phyloP scores from a whole-genome alignment of 345 rosid genomes.

The Hirschfeldia incana region DNA sequence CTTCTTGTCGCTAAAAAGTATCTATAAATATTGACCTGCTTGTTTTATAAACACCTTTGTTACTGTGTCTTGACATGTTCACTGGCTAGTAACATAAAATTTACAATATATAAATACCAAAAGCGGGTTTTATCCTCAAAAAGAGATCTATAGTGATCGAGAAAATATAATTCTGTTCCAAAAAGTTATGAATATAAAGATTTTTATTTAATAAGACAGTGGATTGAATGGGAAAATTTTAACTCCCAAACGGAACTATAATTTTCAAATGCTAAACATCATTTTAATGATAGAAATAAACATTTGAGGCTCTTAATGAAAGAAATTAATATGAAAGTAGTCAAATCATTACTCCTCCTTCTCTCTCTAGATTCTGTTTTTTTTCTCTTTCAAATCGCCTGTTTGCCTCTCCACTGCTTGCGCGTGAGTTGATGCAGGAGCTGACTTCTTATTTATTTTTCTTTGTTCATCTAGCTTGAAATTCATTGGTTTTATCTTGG shows the following conservation, averaged over 20 bases:
- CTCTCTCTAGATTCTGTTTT: too few relatives aligned
- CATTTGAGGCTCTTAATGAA: too few relatives aligned
- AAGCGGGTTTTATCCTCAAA: background rate
- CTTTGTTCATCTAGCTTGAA: background rate
- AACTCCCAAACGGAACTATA: background rate
- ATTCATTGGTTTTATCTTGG: background rate
- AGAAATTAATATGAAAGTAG: too few relatives aligned
- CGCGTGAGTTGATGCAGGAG: background rate
- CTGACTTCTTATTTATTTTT: background rate
- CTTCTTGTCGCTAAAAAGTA: background rate
- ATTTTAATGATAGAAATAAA: too few relatives aligned
- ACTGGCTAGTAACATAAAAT: too few relatives aligned
- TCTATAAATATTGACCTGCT: background rate
- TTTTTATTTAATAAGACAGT: background rate
- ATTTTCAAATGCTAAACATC: background rate
- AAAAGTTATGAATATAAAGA: too few relatives aligned
- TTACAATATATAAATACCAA: background rate
- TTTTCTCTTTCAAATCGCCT: too few relatives aligned
- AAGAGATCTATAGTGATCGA: background rate
- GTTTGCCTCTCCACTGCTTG: too few relatives aligned
- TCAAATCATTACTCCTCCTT: too few relatives aligned
- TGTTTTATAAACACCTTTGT: background rate
- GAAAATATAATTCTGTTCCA: background rate
- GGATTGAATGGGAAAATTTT: background rate
- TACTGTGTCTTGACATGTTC: background rate